phyloP scores from a whole-genome alignment of 2,329 filamentous ascomycete genomes.

The Ceratocystis destructans region DNA sequence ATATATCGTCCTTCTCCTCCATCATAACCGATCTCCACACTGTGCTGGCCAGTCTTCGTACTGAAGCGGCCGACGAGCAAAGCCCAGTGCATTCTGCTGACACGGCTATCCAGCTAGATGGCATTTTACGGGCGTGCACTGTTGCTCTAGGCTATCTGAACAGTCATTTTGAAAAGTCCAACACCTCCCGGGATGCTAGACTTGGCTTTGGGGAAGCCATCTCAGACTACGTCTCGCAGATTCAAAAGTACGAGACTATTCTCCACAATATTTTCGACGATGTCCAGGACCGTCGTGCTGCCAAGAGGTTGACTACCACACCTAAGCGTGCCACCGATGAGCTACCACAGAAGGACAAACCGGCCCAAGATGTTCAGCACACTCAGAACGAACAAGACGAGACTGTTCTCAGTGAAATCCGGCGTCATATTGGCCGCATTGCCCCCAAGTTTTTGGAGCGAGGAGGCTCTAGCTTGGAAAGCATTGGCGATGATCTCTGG shows the following conservation, averaged over 20 bases:
- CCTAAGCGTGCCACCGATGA: conserved; percentile 26
- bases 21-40: conserved; percentile 41
- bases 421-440: conserved; percentile 36
- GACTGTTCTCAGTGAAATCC: conserved; percentile 10
- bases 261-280: conserved; percentile 45
- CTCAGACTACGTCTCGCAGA: conserved; percentile 24
- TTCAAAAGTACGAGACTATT: conserved; percentile 39
- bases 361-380: conserved; percentile 23
- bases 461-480: conserved; percentile 28
- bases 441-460: conserved; percentile 38
- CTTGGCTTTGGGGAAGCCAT: conserved; percentile 21
- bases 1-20: conserved; percentile 29
- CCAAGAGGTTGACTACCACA: conserved; percentile 26
- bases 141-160: conserved; percentile 42
- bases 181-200: conserved; percentile 20
- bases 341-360: conserved; percentile 35
- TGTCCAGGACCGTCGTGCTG: conserved; percentile 38
- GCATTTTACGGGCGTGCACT: conserved; percentile 42
- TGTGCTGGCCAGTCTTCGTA: conserved; percentile 43
- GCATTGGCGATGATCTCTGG: conserved; percentile 42
- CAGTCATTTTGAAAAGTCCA: conserved; percentile 36
- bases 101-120: conserved; percentile 37
- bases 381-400: conserved; percentile 8
- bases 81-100: conserved; percentile 37
- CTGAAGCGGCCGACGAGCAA: conserved; percentile 40